Base-by-base conservation (phyloP, 179 eudicot genomes). In the Spinacia oleracea region DNA sequence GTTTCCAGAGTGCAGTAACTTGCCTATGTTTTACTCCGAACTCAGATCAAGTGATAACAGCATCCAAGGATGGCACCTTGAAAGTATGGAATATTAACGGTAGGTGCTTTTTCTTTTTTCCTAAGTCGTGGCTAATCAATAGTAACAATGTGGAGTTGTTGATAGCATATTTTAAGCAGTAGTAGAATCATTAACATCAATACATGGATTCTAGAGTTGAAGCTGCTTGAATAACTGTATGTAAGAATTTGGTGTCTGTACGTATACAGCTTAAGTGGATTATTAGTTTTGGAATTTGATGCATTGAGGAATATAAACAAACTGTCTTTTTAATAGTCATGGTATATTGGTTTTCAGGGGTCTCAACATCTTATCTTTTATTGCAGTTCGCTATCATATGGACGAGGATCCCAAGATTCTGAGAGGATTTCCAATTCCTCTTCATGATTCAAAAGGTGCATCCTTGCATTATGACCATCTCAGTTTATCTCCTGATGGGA, bases 71-170 rank as follows among this genome's bases (percentile, higher is more conserved):
- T 81, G 99, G 98, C 70, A 78, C 99, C 29, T 84, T 96, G 78
- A 93, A 97, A 87, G 81, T 87, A 69, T 96, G 99, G 99, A 96
- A 96, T 83, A 94, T 96, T 78, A 92, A 92, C 79, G 99, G 99
- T 96, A 84, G 78, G 92, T 74, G n/a, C 29, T 77, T 48, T 48
- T 48, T 45, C 50, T 31, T 70, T 78, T 73, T 67, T 77, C 60
- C 34, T 35, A 14, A 45, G 46, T n/a, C 72, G 59, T 59, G 69
- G 58, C 60, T 59, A n/a, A n/a, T n/a, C n/a, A n/a, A n/a, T n/a
- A n/a, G n/a, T n/a, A 48, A 62, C 40, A 43, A 5, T 6, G 25
- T 77, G 23, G 51, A 8, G 4, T 78, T 65, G 31, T 20, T 50
- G 73, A 32, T 73, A 50, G 45, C 34, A 63, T 35, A n/a, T 10